Conservation (phyloP, 2,329 filamentous ascomycete genomes). For the Coleophoma crateriformis region DNA sequence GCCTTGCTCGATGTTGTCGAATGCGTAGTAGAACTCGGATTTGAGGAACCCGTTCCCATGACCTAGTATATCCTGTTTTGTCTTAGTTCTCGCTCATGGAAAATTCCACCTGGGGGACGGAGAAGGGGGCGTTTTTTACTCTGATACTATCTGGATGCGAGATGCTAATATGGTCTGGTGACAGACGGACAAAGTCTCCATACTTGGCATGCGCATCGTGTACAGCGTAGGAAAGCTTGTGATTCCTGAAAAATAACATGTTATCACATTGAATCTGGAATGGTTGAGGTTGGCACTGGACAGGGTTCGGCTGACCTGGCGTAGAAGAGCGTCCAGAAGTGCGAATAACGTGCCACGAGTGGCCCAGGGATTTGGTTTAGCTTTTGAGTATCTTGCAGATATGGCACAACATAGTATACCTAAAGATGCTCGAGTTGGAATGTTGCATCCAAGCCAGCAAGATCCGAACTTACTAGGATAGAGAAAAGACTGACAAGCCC, state of each 20-base stretch:
- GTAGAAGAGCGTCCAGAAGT: background rate
- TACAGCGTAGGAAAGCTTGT: constrained; percentile 35
- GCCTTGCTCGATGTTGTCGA: constrained; percentile 77
- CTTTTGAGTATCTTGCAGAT: too few relatives aligned
- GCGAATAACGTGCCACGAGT: background rate
- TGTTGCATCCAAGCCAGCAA: too few relatives aligned
- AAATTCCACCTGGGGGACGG: constrained; percentile 48
- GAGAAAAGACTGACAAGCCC: too few relatives aligned
- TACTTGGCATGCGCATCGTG: constrained; percentile 54
- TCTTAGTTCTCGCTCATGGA: background rate
- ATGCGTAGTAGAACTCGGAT: constrained; percentile 79
- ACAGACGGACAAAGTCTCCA: constrained; percentile 70
- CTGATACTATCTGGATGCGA: constrained; percentile 52
- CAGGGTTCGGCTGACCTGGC: background rate
- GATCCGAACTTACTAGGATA: too few relatives aligned
- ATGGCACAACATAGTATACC: too few relatives aligned
- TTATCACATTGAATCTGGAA: background rate
- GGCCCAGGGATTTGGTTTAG: background rate
- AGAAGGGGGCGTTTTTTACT: constrained; percentile 63
- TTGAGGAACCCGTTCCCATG: constrained; percentile 70
- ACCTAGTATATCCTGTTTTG: constrained; percentile 51
- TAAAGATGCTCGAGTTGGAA: too few relatives aligned
- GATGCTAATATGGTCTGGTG: constrained; percentile 75
- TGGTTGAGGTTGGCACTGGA: background rate
- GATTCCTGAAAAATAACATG: background rate